Percentiles rank a stretch among this genome's conserved stretches.
Evolutionary conservation across 768 basidiomycete genomes (phyloP).

Genomic region (Tylopilus plumbeoviolaceoides): DNA sequence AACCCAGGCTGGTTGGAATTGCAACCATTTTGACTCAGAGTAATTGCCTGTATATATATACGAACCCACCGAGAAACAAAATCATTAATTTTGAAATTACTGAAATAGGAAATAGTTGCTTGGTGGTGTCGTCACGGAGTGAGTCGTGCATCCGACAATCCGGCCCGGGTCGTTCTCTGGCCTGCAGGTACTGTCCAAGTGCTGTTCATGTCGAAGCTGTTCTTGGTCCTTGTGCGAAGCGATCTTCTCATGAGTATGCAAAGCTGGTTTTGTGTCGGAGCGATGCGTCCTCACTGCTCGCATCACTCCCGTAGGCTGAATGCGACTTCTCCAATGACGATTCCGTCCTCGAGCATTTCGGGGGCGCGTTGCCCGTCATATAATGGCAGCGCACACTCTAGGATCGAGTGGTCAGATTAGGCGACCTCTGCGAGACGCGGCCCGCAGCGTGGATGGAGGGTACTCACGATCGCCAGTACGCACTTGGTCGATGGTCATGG

Average conservation of each 20-base stretch:
- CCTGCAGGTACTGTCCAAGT: neutral
- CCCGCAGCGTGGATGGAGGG: neutral
- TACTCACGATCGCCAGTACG: constrained; percentile 19
- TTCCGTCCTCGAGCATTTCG: constrained; percentile 15
- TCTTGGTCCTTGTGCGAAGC: neutral
- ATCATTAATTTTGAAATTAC: too few relatives aligned
- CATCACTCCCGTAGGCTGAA: constrained; percentile 12
- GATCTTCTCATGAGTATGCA: neutral
- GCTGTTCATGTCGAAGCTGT: neutral
- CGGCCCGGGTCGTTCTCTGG: neutral
- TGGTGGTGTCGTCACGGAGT: too few relatives aligned
- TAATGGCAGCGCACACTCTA: constrained; percentile 23
- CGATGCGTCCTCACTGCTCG: neutral
- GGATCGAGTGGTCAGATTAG: neutral
- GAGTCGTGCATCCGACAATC: too few relatives aligned
- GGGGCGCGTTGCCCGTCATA: constrained; percentile 10
- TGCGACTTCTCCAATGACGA: constrained; percentile 22
- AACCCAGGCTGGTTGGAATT: too few relatives aligned
- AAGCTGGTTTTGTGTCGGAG: neutral
- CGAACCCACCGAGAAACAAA: too few relatives aligned
- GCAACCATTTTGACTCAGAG: too few relatives aligned
- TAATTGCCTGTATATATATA: too few relatives aligned
- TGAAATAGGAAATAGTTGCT: too few relatives aligned
- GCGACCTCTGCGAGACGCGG: neutral
- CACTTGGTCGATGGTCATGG: constrained; percentile 19